phyloP scores from a whole-genome alignment of 768 basidiomycete genomes.

The Suillus ampliporus region DNA sequence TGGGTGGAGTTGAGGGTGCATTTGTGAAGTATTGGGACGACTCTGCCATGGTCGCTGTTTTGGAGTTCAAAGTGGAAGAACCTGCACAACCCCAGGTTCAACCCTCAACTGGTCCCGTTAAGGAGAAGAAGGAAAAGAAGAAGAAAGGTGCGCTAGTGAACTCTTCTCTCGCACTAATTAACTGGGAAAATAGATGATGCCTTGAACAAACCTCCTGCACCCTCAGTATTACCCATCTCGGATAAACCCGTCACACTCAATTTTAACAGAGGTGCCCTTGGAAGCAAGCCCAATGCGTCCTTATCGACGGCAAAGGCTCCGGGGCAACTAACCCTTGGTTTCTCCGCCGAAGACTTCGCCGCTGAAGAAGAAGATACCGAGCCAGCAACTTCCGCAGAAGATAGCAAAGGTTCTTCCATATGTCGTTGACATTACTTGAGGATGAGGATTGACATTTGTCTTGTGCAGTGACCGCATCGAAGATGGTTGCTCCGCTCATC shows the following conservation, averaged over 20 bases:
- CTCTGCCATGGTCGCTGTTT: constrained; percentile 70
- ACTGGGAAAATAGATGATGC: constrained; percentile 38
- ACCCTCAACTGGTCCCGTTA: constrained; percentile 51
- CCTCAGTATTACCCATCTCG: constrained; percentile 73
- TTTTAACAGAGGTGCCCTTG: constrained; percentile 56
- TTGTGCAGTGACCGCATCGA: constrained; percentile 50
- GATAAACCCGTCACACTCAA: constrained; percentile 83
- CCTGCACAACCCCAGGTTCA: constrained; percentile 44
- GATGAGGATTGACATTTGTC: constrained; percentile 14
- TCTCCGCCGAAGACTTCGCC: constrained; percentile 67
- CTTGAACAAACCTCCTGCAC: constrained; percentile 48
- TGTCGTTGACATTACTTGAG: neutral
- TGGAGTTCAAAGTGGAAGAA: constrained; percentile 82
- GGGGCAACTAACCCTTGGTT: constrained; percentile 59
- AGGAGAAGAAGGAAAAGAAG: constrained; percentile 65
- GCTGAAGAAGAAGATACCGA: constrained; percentile 48
- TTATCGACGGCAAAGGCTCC: constrained; percentile 36
- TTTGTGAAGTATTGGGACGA: constrained; percentile 96
- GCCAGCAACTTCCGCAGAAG: constrained; percentile 50
- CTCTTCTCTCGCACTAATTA: neutral
- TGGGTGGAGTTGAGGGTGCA: constrained; percentile 74
- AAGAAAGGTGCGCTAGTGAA: constrained; percentile 53
- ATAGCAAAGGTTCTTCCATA: constrained; percentile 44
- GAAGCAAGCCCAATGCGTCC: constrained; percentile 25
- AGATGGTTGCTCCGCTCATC: constrained; percentile 82